phyloP scores from a whole-genome alignment of 2,329 filamentous ascomycete genomes.

The Thelonectria discophora region DNA sequence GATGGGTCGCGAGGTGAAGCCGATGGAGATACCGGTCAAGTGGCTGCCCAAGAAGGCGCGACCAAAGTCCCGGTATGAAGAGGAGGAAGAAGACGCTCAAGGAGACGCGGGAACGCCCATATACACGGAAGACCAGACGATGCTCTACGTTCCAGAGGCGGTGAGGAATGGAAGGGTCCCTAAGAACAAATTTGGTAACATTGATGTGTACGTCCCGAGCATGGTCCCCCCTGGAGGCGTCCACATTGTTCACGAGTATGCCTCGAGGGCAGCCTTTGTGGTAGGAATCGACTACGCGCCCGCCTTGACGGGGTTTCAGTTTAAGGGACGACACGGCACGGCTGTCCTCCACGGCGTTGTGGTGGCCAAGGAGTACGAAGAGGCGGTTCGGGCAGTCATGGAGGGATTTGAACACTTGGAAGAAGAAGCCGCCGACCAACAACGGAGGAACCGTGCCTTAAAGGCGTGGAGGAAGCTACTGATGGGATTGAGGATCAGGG shows the following conservation, averaged over 20 bases:
- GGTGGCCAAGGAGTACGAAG: slow-evolving; percentile 74
- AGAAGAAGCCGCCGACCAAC: slow-evolving; percentile 71
- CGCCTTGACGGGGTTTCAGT: slow-evolving; percentile 89
- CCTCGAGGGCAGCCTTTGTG: slow-evolving; percentile 75
- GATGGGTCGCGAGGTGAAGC: slow-evolving; percentile 79
- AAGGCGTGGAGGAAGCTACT: slow-evolving; percentile 75
- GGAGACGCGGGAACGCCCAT: slow-evolving; percentile 61
- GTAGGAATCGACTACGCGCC: slow-evolving; percentile 87
- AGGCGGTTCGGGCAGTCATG: slow-evolving; percentile 77
- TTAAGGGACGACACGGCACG: slow-evolving; percentile 85
- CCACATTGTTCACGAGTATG: slow-evolving; percentile 70
- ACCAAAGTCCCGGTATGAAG: slow-evolving; percentile 38
- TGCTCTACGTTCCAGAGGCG: slow-evolving; percentile 77
- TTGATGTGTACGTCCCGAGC: slow-evolving; percentile 89
- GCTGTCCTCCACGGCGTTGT: slow-evolving; percentile 83
- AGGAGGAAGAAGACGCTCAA: slow-evolving; percentile 42
- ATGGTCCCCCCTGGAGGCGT: slow-evolving; percentile 88
- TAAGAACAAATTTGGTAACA: slow-evolving; percentile 92
- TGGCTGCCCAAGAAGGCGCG: slow-evolving; percentile 65
- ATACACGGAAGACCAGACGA: slow-evolving; percentile 72
- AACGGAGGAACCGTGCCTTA: slow-evolving; percentile 76
- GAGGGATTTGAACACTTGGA: slow-evolving; percentile 72
- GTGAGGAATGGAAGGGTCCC: slow-evolving; percentile 80
- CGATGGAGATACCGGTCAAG: slow-evolving; percentile 84
- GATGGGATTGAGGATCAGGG: slow-evolving; percentile 77